Conservation (phyloP, 306 rosid genomes). For the Citrullus amarus region DNA sequence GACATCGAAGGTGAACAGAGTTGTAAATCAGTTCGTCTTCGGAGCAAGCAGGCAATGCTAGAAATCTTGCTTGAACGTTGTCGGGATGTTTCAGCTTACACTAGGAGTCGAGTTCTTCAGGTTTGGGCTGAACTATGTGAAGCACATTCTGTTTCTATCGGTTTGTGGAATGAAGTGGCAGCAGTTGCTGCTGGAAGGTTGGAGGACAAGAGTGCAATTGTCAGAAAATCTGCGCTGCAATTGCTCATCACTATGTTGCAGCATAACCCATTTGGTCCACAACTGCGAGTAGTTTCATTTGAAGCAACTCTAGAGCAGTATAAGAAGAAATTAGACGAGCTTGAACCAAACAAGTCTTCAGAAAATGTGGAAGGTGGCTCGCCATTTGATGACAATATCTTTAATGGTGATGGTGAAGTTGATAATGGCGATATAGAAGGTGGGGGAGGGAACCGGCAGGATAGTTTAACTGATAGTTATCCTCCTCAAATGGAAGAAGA, state of each 20-base stretch:
- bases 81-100: conserved; percentile 95
- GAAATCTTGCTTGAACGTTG: conserved; percentile 94
- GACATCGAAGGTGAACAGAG: conserved; percentile 74
- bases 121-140: conserved; percentile 96
- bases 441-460: conserved; percentile 37
- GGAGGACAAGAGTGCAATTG: conserved; percentile 96
- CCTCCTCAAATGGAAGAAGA: conserved; percentile 39
- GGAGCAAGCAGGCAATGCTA: conserved; percentile 95
- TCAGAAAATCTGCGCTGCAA: conserved; percentile 74
- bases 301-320: conserved; percentile 88
- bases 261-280: conserved; percentile 97
- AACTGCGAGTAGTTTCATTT: conserved; percentile 71
- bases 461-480: conserved; percentile 63
- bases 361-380: conserved; percentile 24
- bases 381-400: conserved; percentile 31
- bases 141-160: conserved; percentile 83
- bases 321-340: conserved; percentile 58
- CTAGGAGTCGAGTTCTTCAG: conserved; percentile 92
- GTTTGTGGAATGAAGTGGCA: conserved; percentile 94
- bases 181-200: conserved; percentile 84
- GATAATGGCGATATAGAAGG: conserved; percentile 26
- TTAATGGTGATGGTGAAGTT: conserved; percentile 46
- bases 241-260: conserved; percentile 85
- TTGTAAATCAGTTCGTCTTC: conserved; percentile 63
- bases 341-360: conserved; percentile 46